Base-by-base conservation (phyloP, 1,139 yeast genomes). In the Candida sp. region DNA sequence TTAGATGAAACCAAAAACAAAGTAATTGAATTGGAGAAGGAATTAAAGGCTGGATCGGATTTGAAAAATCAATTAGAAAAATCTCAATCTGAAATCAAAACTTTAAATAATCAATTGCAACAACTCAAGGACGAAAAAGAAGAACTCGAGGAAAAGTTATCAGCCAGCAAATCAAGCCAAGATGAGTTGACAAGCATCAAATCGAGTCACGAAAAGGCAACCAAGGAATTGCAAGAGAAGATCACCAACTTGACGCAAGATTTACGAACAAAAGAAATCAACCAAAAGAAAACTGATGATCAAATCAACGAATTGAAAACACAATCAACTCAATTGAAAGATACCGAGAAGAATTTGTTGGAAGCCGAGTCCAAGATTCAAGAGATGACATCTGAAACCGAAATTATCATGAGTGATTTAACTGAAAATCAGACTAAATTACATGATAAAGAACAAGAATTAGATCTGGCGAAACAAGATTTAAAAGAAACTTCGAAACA, bases 401-500 rank as follows among this genome's bases (percentile, higher is more conserved):
- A 11, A 29, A 34, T 25, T 5, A 15, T 21, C 5, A 34, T 22
- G 27, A 37, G 30, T 11, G 36, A 36, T 22, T 12, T 21, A 12
- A 34, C 25, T 11, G 40, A 36, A 33, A 19, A 22, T 27, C 30
- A 23, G 15, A 8, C 30, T 5, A 36, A 36, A 7, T 22, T 23
- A 5, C 11, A 23, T 3, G 5, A 22, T 7, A 12, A 2, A 5
- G 5, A 5, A 12, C n/a, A 8, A 11, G 29, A 42, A 21, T 35
- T 22, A 11, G 32, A 33, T 21, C 19, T 11, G 2, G 36, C 35
- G 3, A 27, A 35, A 23, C 22, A 36, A 22, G 25, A 22, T 4
- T 36, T 40, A 30, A 25, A 7, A 11, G 8, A 23, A 11, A 33
- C 19, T 5, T 30, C 87, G 88, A 37, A 86, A 61, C 3, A 68